Percentiles rank a stretch among this genome's conserved stretches.
Evolutionary conservation across 345 rosid species (phyloP).

Genomic region (Noccaea caerulescens): DNA sequence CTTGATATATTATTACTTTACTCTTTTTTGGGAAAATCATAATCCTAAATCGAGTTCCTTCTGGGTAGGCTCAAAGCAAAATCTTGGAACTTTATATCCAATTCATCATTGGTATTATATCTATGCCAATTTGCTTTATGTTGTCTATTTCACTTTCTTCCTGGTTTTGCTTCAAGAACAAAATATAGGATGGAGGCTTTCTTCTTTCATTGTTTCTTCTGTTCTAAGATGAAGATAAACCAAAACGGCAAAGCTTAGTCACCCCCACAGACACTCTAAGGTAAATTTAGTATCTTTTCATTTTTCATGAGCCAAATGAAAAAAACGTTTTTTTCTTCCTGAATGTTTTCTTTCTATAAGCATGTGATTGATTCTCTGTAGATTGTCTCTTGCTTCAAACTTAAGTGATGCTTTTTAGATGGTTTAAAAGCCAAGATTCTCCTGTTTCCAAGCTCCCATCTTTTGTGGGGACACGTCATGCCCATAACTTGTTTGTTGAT

Average conservation of each 20-base stretch:
- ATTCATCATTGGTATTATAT: slow-evolving; percentile 51
- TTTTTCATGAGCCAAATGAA: slow-evolving; percentile 26
- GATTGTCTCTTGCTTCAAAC: slow-evolving; percentile 66
- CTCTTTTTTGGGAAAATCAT: neutral
- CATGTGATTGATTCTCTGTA: slow-evolving; percentile 45
- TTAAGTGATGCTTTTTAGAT: slow-evolving; percentile 66
- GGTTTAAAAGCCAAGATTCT: slow-evolving; percentile 34
- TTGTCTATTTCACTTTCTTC: slow-evolving; percentile 4
- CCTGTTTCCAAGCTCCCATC: slow-evolving; percentile 29
- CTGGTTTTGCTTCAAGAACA: slow-evolving; percentile 37
- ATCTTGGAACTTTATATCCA: slow-evolving; percentile 17
- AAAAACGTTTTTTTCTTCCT: slow-evolving; percentile 36
- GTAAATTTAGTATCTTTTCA: slow-evolving; percentile 20
- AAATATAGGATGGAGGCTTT: slow-evolving; percentile 42
- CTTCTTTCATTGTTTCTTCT: slow-evolving; percentile 46
- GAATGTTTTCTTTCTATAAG: slow-evolving; percentile 16
- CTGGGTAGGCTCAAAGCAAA: slow-evolving; percentile 17
- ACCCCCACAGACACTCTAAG: slow-evolving; percentile 27
- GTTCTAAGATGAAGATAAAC: slow-evolving; percentile 61
- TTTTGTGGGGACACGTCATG: slow-evolving; percentile 37
- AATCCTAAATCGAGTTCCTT: neutral
- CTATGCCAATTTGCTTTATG: slow-evolving; percentile 54
- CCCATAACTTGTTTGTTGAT: slow-evolving; percentile 43
- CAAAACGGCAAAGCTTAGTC: slow-evolving; percentile 39
- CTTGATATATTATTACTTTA: slow-evolving; percentile 20